These are phyloP conservation scores for Parascedosporium putredinis DNA, from an alignment of 2,329 filamentous ascomycete genomes.

Conservation along the genomic window DNA sequence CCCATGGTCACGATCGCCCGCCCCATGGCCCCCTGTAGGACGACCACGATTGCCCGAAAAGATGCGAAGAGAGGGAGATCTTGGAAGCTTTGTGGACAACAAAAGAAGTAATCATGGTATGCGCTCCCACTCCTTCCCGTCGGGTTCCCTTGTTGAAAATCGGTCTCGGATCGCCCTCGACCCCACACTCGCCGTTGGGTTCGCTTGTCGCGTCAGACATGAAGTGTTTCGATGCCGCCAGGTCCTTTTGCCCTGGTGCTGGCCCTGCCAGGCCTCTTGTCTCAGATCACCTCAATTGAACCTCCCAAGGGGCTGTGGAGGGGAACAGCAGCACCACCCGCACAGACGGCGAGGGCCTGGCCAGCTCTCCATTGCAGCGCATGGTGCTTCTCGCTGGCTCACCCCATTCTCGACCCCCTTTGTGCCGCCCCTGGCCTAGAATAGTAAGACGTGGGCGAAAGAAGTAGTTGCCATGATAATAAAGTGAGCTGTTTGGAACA, in stretches of 20 bases:
- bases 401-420: background rate
- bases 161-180: background rate
- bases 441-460: too few relatives aligned
- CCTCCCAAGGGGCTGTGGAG: too few relatives aligned
- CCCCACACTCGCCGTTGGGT: background rate
- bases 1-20: background rate
- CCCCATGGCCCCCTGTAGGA: too few relatives aligned
- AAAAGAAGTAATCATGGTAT: too few relatives aligned
- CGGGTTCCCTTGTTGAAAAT: background rate
- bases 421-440: background rate
- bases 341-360: background rate
- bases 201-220: background rate
- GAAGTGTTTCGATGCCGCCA: background rate
- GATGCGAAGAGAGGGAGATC: too few relatives aligned
- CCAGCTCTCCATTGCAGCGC: too few relatives aligned
- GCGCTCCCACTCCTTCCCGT: background rate
- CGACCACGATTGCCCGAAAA: too few relatives aligned
- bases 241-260: background rate
- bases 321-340: background rate
- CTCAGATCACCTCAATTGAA: background rate
- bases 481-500: constrained; percentile 3
- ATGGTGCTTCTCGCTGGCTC: too few relatives aligned
- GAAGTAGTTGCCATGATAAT: background rate
- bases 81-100: too few relatives aligned
- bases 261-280: too few relatives aligned